A percentile compares a stretch with the other conserved stretches of the same genome.
Evolutionary conservation across 2,329 filamentous ascomycete genomes (phyloP).

Genomic region (Clathrospora elynae): DNA sequence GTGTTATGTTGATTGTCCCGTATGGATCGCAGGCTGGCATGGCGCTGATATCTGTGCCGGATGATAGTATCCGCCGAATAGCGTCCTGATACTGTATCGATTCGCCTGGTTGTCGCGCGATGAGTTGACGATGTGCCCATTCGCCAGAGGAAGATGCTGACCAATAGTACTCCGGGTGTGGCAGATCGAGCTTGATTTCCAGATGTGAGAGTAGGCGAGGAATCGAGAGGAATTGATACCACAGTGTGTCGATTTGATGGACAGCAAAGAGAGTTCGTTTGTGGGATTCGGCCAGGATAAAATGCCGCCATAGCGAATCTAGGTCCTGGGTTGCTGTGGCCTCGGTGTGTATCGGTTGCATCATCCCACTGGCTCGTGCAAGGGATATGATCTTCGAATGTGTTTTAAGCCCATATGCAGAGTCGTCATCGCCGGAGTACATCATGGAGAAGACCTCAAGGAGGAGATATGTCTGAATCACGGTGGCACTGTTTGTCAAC

Average conservation of each 20-base stretch:
- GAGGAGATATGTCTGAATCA: slow-evolving; percentile 26
- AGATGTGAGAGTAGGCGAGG: slow-evolving; percentile 31
- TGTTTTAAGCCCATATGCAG: slow-evolving; percentile 26
- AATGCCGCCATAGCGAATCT: slow-evolving; percentile 23
- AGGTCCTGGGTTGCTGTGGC: slow-evolving; percentile 17
- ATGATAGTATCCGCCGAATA: slow-evolving; percentile 22
- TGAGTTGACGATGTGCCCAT: slow-evolving; percentile 24
- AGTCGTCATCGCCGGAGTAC: slow-evolving; percentile 23
- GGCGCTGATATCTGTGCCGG: slow-evolving; percentile 12
- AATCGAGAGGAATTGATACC: slow-evolving; percentile 31
- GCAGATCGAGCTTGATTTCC: slow-evolving; percentile 30
- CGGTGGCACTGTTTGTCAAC: slow-evolving; percentile 3
- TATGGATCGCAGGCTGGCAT: slow-evolving; percentile 29
- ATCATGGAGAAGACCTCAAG: slow-evolving; percentile 26
- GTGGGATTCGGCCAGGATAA: slow-evolving; percentile 17
- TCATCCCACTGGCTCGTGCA: slow-evolving; percentile 23
- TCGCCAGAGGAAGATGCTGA: slow-evolving; percentile 19
- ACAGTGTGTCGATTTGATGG: slow-evolving; percentile 29
- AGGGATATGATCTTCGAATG: slow-evolving; percentile 29
- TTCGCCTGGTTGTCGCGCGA: slow-evolving; percentile 9
- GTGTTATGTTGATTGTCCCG: slow-evolving; percentile 29
- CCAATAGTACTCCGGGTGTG: slow-evolving; percentile 27
- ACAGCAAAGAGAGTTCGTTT: slow-evolving; percentile 28
- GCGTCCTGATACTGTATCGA: slow-evolving; percentile 22
- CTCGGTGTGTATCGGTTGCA: slow-evolving; percentile 17